Evolutionary conservation across 2,329 filamentous ascomycete species (phyloP).

Genomic region (Pseudopithomyces maydicus): DNA sequence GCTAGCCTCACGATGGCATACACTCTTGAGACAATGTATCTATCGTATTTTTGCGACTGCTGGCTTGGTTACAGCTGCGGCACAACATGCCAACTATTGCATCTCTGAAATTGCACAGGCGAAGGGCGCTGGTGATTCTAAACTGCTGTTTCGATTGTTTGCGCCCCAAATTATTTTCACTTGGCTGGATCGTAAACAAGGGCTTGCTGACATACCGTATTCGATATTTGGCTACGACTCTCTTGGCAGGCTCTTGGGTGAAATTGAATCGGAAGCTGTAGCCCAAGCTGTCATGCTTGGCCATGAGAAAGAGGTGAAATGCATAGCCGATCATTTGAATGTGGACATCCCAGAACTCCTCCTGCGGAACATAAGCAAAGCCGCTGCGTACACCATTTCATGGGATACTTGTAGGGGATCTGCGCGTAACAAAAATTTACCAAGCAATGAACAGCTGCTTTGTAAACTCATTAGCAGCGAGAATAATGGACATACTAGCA

Average conservation of each 20-base stretch:
- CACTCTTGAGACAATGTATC: constrained; percentile 81
- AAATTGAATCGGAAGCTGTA: constrained; percentile 76
- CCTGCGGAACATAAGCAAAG: constrained; percentile 72
- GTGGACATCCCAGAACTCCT: constrained; percentile 45
- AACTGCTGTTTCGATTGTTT: constrained; percentile 80
- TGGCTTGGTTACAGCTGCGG: constrained; percentile 69
- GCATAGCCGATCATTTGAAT: constrained; percentile 59
- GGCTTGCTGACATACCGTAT: constrained; percentile 69
- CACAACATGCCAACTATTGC: constrained; percentile 74
- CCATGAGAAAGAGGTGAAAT: constrained; percentile 65
- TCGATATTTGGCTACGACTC: constrained; percentile 79
- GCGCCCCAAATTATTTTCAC: constrained; percentile 88
- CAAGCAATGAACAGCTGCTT: constrained; percentile 68
- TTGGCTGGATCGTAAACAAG: constrained; percentile 75
- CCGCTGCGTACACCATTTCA: constrained; percentile 82
- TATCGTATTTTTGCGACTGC: constrained; percentile 95
- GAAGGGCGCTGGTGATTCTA: constrained; percentile 68
- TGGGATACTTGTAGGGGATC: constrained; percentile 65
- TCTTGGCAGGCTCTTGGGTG: constrained; percentile 70
- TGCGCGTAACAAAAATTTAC: constrained; percentile 46
- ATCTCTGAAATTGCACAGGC: constrained; percentile 68
- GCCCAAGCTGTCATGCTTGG: constrained; percentile 84
- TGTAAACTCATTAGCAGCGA: constrained; percentile 72
- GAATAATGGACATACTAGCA: constrained; percentile 56
- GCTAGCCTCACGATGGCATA: constrained; percentile 83